A percentile compares a stretch with the other conserved stretches of the same genome.
phyloP scores from a whole-genome alignment of 2,329 filamentous ascomycete genomes.

The Aspergillus ruber region DNA sequence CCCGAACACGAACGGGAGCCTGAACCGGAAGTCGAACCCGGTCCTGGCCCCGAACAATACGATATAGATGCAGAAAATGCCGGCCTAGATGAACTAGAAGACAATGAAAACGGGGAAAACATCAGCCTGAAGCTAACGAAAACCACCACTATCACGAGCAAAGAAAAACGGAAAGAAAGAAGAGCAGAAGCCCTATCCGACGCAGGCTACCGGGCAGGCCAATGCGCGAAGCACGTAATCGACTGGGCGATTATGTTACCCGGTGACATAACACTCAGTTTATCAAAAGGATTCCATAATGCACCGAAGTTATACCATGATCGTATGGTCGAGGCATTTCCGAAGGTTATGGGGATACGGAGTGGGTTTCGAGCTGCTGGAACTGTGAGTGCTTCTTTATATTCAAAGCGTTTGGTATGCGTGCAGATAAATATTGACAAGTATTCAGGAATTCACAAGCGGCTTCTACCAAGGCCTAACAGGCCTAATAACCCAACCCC shows the following conservation, averaged over 20 bases:
- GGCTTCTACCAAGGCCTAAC: constrained; percentile 77
- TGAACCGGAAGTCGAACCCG: not conserved
- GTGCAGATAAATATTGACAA: not conserved
- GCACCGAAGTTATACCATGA: constrained; percentile 80
- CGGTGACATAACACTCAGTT: constrained; percentile 74
- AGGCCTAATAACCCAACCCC: constrained; percentile 71
- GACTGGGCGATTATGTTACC: constrained; percentile 71
- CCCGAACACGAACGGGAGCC: not conserved
- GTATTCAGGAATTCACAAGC: constrained; percentile 57
- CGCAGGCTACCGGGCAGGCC: constrained; percentile 58
- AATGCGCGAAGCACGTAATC: constrained; percentile 65
- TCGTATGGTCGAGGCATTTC: constrained; percentile 67
- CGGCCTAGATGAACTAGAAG: not conserved
- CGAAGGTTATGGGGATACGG: constrained; percentile 70
- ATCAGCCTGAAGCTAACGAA: not conserved
- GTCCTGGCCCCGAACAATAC: no score
- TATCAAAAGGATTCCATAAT: constrained; percentile 84
- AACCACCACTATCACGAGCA: not conserved
- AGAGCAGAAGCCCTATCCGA: constrained; percentile 38
- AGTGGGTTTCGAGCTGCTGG: constrained; percentile 72
- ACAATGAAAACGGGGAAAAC: not conserved
- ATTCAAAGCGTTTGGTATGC: not conserved
- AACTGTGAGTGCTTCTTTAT: constrained; percentile 41
- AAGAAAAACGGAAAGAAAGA: constrained; percentile 1
- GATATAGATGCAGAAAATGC: not conserved